Evolutionary conservation across 805 yeast genomes (phyloP).

Genomic region (Zygoascus flipseniorum): DNA sequence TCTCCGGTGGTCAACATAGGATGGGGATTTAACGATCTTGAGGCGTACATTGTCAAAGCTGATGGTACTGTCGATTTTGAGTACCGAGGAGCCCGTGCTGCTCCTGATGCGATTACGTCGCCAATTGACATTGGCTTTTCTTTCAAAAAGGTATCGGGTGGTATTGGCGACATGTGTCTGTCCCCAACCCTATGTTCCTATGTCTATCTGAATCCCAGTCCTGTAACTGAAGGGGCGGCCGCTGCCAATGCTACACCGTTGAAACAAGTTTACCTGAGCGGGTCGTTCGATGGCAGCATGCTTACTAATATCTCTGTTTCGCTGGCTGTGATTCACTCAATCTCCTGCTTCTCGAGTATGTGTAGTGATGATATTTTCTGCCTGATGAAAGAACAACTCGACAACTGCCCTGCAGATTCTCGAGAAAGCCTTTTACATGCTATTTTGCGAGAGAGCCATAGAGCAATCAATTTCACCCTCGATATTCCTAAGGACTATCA

Average conservation of each 20-base stretch:
- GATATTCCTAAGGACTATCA: constrained; percentile 60
- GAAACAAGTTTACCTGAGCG: not conserved
- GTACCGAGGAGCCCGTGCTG: constrained; percentile 8
- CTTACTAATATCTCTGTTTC: constrained; percentile 36
- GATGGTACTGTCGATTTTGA: constrained; percentile 15
- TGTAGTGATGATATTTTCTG: constrained; percentile 64
- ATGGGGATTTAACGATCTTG: constrained; percentile 12
- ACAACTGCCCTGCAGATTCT: constrained; percentile 11
- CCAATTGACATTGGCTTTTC: constrained; percentile 14
- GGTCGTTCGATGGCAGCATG: not conserved
- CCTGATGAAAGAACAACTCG: constrained; percentile 43
- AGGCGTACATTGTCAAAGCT: constrained; percentile 4
- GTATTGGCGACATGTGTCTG: constrained; percentile 19
- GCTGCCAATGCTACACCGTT: not conserved
- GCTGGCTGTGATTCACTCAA: constrained; percentile 58
- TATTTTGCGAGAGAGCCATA: constrained; percentile 57
- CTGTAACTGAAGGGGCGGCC: not conserved
- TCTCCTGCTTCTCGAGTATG: constrained; percentile 58
- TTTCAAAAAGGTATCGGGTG: constrained; percentile 10
- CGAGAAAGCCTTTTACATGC: constrained; percentile 31
- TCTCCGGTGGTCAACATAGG: constrained; percentile 10
- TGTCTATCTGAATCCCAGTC: constrained; percentile 12
- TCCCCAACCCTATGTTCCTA: constrained; percentile 28
- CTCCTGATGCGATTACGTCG: constrained; percentile 14
- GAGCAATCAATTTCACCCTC: constrained; percentile 64